Base-by-base conservation (phyloP, 2,329 filamentous ascomycete genomes). In the Aciculosporium take region DNA sequence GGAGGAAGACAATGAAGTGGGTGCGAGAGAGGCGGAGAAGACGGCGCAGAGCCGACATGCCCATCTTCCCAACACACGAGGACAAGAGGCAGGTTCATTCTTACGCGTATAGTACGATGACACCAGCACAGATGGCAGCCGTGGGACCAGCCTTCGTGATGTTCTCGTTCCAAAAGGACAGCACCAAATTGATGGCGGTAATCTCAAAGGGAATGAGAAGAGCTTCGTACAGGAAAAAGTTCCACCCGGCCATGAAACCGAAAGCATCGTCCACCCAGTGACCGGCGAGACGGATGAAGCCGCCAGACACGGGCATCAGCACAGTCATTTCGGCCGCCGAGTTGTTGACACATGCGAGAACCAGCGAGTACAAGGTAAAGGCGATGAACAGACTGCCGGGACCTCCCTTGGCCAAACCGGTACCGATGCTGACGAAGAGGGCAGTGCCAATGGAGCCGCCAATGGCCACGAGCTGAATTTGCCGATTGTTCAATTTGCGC, bases 241-340 rank as follows among this genome's bases (percentile, higher is more conserved):
- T 66, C 61, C 61, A 66, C 24, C 62, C 62, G 29, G 59, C 57
- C 52, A 61, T 61, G 47, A 81, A 79, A 27, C 76, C 76, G 17
- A 75, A 62, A 8, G 76, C 67, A n/a, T 80, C 76, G 54, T 81
- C 77, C 8, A 75, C 73, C 72, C 75, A 81, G 49, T 75, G 65
- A 23, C 76, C 75, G 4, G 75, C 75, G 51, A 80, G 66, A 45
- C 77, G 74, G 48, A 81, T 71, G 53, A 79, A 81, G 2, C 72
- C 72, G 47, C 76, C 76, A 32, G 67, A 69, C 36, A 81, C 68
- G 20, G 78, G 77, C 66, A 77, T 75, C 46, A 71, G 71, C 29
- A 67, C 66, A 24, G 64, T 69, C 76, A 81, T 81, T 55, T 81
- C 77, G 7, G 77, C 76, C 45, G 79, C 65, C 46, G 68, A 69